These are phyloP conservation scores for Tuber magnatum DNA, from an alignment of 495 filamentous ascomycete genomes.

Conservation along the genomic window DNA sequence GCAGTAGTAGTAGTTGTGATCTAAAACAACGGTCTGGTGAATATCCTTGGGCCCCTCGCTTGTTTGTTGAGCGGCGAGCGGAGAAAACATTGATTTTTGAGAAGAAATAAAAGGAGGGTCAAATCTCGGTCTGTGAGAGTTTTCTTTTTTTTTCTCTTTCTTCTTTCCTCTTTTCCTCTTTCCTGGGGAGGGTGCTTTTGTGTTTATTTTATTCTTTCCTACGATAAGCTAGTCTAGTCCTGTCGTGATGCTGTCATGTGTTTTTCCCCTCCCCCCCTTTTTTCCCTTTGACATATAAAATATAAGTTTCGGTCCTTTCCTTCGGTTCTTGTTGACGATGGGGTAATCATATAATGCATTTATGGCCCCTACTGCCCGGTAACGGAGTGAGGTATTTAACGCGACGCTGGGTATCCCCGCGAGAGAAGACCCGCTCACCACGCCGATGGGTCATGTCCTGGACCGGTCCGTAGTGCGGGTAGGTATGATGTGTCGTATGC, in stretches of 20 bases:
- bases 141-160: conserved; percentile 2
- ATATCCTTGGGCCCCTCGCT: background rate
- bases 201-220: background rate
- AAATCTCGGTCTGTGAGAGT: background rate
- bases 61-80: background rate
- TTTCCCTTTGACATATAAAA: background rate
- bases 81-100: background rate
- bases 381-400: background rate
- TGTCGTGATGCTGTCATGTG: background rate
- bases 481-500: background rate
- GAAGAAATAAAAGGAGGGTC: background rate
- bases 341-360: background rate
- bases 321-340: background rate
- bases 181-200: background rate
- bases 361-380: background rate
- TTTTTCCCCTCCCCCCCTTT: too few species aligned
- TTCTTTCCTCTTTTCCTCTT: background rate
- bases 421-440: background rate
- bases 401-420: background rate
- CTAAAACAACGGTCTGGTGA: background rate
- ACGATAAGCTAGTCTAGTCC: background rate
- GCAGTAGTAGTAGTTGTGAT: conserved; percentile 11
- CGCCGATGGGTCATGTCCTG: background rate
- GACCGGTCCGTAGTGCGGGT: background rate
- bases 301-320: background rate